Evolutionary conservation across 2,329 filamentous ascomycete species (phyloP).

Genomic region (Cercospora sp.): DNA sequence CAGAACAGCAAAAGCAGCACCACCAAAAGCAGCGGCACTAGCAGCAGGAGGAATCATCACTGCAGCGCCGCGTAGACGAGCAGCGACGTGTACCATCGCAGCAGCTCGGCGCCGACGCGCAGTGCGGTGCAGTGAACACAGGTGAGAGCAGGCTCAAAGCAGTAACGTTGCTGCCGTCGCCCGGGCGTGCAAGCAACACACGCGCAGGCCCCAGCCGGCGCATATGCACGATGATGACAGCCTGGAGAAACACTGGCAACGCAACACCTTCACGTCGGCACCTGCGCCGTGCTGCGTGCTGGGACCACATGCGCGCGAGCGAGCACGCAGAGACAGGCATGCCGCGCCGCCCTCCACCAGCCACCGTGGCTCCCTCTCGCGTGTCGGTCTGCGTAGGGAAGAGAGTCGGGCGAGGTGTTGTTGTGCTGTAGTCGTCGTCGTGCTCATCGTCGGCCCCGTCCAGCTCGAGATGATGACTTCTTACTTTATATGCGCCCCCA

Average conservation of each 20-base stretch:
- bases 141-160: too few species aligned
- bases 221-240: constrained; percentile 3
- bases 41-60: too few species aligned
- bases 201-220: background rate
- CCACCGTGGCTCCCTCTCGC: background rate
- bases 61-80: too few species aligned
- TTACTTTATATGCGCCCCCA: background rate
- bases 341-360: background rate
- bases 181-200: too few species aligned
- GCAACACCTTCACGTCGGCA: background rate
- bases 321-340: background rate
- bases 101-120: too few species aligned
- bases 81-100: too few species aligned
- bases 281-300: background rate
- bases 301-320: too few species aligned
- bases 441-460: background rate
- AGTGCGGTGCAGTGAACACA: background rate
- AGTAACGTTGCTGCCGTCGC: too few species aligned
- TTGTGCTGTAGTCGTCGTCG: background rate
- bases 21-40: background rate
- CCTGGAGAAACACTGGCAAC: background rate
- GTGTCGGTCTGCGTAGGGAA: background rate
- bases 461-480: background rate
- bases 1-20: background rate
- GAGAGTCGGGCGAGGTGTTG: background rate